Percentiles rank a stretch among this genome's conserved stretches.
Conservation (phyloP, 2,329 filamentous ascomycete genomes). For the Colletotrichum chlorophyti region DNA sequence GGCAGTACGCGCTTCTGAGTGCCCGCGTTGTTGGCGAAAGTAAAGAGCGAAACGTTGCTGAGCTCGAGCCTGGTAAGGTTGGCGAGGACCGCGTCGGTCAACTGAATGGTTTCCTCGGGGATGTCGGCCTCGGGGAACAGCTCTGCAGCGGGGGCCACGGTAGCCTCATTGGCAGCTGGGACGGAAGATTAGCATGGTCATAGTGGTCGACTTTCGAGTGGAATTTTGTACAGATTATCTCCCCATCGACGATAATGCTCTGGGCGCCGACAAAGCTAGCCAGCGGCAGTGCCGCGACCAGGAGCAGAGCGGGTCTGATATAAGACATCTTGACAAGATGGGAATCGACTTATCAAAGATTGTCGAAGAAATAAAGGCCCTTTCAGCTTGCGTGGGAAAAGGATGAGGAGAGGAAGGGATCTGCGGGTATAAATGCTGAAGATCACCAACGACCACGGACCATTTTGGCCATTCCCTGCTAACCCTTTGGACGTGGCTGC, state of each 20-base stretch:
- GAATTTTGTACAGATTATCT: slow-evolving; percentile 29
- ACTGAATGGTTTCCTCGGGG: slow-evolving; percentile 34
- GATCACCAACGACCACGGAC: slow-evolving; percentile 8
- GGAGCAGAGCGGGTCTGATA: slow-evolving; percentile 7
- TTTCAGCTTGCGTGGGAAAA: slow-evolving; percentile 6
- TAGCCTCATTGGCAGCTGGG: slow-evolving; percentile 26
- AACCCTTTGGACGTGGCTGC: neutral
- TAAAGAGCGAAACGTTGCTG: slow-evolving; percentile 40
- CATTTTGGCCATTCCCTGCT: neutral
- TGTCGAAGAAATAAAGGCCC: neutral
- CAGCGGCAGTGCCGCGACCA: slow-evolving; percentile 14
- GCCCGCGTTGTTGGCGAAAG: slow-evolving; percentile 34
- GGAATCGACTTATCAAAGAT: neutral
- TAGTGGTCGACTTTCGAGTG: neutral
- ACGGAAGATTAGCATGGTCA: neutral
- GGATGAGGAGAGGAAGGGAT: neutral
- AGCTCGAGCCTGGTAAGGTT: slow-evolving; percentile 38
- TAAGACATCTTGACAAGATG: slow-evolving; percentile 19
- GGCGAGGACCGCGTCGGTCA: slow-evolving; percentile 42
- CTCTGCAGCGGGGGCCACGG: slow-evolving; percentile 31
- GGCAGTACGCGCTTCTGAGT: slow-evolving; percentile 27
- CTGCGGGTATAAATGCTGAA: slow-evolving; percentile 2
- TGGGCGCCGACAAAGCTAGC: slow-evolving; percentile 29
- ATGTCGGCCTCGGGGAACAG: slow-evolving; percentile 19
- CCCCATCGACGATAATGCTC: slow-evolving; percentile 33